Percentiles rank a stretch among this genome's conserved stretches.
phyloP scores from a whole-genome alignment of 345 rosid genomes.

The Eucalyptus pauciflora region DNA sequence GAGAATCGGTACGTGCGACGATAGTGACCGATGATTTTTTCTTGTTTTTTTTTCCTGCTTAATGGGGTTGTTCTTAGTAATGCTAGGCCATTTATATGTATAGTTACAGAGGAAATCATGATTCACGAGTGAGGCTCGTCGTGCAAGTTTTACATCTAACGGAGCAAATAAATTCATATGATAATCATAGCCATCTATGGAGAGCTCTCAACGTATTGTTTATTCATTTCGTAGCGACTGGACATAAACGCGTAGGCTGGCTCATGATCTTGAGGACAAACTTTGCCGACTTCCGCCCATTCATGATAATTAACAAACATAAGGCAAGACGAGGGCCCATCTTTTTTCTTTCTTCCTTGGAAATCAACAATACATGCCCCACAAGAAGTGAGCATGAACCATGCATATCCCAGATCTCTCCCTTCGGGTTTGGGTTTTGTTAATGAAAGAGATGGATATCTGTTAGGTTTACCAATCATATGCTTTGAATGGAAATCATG shows the following conservation, averaged over 20 bases:
- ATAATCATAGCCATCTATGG: not conserved
- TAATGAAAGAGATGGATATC: not conserved
- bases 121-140: not conserved
- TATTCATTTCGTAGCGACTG: not conserved
- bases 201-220: not conserved
- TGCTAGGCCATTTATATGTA: not conserved
- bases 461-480: not conserved
- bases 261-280: not conserved
- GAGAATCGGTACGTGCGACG: not conserved
- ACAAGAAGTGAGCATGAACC: not conserved
- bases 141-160: conserved; percentile 7
- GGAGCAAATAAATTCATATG: not conserved
- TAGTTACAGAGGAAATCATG: not conserved
- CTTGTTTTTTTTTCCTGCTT: not conserved
- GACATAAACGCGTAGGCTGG: not conserved
- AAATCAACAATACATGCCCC: not conserved
- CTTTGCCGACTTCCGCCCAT: not conserved
- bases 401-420: not conserved
- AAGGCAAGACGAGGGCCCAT: not conserved
- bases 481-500: not conserved
- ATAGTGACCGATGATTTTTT: not conserved
- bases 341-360: not conserved
- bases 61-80: not conserved
- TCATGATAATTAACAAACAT: not conserved
- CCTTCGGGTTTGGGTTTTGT: not conserved